Percentiles rank a stretch among this genome's conserved stretches.
These are phyloP conservation scores for Avena eriantha DNA, from an alignment of 176 grass and related monocot genomes.

Conservation along the genomic window DNA sequence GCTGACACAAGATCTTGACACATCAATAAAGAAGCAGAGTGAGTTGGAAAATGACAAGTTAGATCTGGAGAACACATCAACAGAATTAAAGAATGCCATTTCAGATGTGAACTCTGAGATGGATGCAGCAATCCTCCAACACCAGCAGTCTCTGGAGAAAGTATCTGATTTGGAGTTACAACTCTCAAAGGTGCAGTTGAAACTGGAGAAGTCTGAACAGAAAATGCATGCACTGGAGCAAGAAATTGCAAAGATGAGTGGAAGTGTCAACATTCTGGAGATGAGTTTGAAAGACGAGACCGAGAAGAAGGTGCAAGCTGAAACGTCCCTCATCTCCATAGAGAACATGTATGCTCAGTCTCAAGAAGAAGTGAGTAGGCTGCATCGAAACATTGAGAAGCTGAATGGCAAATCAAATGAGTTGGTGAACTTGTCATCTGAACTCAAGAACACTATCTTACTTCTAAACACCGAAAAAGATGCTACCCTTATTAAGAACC, in stretches of 20 bases:
- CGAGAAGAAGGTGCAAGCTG: slow-evolving; percentile 50
- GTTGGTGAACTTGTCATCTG: slow-evolving; percentile 47
- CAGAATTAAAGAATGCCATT: slow-evolving; percentile 50
- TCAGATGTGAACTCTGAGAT: slow-evolving; percentile 46
- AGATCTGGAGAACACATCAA: slow-evolving; percentile 48
- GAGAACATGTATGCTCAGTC: slow-evolving; percentile 55
- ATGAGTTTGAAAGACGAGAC: slow-evolving; percentile 49
- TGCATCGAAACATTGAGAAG: slow-evolving; percentile 61
- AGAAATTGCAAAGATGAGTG: slow-evolving; percentile 59
- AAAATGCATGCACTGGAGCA: slow-evolving; percentile 53
- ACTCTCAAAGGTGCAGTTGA: slow-evolving; percentile 45
- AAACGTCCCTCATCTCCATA: slow-evolving; percentile 44
- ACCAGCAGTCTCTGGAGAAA: slow-evolving; percentile 47
- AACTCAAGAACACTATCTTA: slow-evolving; percentile 48
- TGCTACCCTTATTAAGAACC: slow-evolving; percentile 42
- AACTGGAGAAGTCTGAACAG: slow-evolving; percentile 54
- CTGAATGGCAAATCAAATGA: slow-evolving; percentile 59
- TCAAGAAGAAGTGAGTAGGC: slow-evolving; percentile 52
- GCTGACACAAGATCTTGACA: slow-evolving; percentile 44
- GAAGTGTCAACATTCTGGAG: slow-evolving; percentile 42
- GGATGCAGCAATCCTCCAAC: slow-evolving; percentile 47
- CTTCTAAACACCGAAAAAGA: slow-evolving; percentile 53
- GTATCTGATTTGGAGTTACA: slow-evolving; percentile 54
- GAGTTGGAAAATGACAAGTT: slow-evolving; percentile 52
- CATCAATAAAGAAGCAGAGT: slow-evolving; percentile 33